A percentile compares a stretch with the other conserved stretches of the same genome.
Evolutionary conservation across 2,329 filamentous ascomycete genomes (phyloP).

Genomic region (Polytolypa hystricis): DNA sequence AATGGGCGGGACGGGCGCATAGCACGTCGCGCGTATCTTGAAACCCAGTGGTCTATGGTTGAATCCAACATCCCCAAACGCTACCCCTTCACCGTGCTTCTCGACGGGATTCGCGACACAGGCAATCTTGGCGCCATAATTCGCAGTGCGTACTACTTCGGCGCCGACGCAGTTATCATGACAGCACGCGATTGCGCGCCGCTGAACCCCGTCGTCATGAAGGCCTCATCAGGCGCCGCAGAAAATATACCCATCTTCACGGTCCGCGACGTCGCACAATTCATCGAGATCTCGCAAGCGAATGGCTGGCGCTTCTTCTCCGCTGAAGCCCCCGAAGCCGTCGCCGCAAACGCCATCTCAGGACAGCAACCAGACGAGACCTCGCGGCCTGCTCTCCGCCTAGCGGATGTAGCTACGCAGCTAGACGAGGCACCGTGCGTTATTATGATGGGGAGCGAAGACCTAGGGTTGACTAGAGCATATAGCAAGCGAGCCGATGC

Average conservation of each 20-base stretch:
- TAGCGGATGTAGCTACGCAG: slow-evolving; percentile 18
- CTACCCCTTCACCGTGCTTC: slow-evolving; percentile 33
- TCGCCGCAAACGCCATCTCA: slow-evolving; percentile 16
- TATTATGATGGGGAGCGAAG: slow-evolving; percentile 74
- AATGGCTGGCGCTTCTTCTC: slow-evolving; percentile 79
- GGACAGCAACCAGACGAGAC: slow-evolving; percentile 21
- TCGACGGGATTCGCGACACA: slow-evolving; percentile 55
- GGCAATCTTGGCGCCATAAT: slow-evolving; percentile 86
- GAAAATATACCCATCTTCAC: slow-evolving; percentile 68
- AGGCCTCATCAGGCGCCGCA: slow-evolving; percentile 77
- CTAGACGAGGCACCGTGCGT: slow-evolving; percentile 56
- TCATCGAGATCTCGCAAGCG: slow-evolving; percentile 55
- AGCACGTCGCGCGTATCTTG: too few species aligned
- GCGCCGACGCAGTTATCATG: slow-evolving; percentile 70
- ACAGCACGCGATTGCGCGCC: slow-evolving; percentile 62
- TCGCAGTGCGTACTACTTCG: slow-evolving; percentile 81
- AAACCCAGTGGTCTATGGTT: not conserved
- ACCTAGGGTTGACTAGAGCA: slow-evolving; percentile 55
- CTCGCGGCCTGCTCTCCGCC: slow-evolving; percentile 7
- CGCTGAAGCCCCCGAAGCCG: slow-evolving; percentile 43
- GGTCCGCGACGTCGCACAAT: slow-evolving; percentile 54
- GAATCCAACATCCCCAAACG: slow-evolving; percentile 11
- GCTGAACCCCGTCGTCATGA: slow-evolving; percentile 66
- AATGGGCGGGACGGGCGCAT: slow-evolving; percentile 56
- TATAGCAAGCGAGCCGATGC: slow-evolving; percentile 56